A percentile compares a stretch with the other conserved stretches of the same genome.
Conservation (phyloP, 495 filamentous ascomycete genomes). For the Aspergillus kassunensis region DNA sequence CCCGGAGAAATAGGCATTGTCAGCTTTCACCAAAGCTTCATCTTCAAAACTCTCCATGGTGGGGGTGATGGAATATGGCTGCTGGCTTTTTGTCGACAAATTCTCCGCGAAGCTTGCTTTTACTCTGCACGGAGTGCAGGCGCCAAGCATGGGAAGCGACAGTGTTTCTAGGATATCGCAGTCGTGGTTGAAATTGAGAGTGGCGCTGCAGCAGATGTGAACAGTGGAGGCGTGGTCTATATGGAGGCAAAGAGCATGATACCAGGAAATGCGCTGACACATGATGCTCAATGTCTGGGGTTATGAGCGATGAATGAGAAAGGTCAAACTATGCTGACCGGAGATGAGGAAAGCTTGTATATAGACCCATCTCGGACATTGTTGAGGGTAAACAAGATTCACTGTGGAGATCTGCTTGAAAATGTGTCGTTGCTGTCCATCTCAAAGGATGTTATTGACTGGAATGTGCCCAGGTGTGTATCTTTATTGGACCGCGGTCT, state of each 20-base stretch:
- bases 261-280: conserved; percentile 32
- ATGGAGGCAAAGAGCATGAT: conserved; percentile 27
- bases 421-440: conserved; percentile 1
- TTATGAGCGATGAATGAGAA: neutral
- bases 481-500: no score
- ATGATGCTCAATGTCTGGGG: conserved; percentile 18
- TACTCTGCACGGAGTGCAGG: conserved; percentile 19
- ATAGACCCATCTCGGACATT: neutral
- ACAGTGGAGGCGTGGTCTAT: conserved; percentile 5
- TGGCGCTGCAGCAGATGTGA: conserved; percentile 20
- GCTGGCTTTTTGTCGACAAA: neutral
- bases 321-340: no score
- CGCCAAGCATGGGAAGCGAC: conserved; percentile 18
- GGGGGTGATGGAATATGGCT: neutral
- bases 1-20: conserved; percentile 4
- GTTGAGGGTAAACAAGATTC: neutral
- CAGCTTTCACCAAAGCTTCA: neutral
- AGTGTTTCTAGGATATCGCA: conserved; percentile 15
- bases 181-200: conserved; percentile 18
- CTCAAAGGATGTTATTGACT: neutral
- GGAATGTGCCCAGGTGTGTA: neutral
- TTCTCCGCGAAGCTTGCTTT: neutral
- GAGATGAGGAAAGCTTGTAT: no score
- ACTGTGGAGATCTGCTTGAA: neutral
- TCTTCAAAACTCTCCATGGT: conserved; percentile 6